Base-by-base conservation (phyloP, 1,284 basidiomycete genomes). In the Wolfiporia cocos region DNA sequence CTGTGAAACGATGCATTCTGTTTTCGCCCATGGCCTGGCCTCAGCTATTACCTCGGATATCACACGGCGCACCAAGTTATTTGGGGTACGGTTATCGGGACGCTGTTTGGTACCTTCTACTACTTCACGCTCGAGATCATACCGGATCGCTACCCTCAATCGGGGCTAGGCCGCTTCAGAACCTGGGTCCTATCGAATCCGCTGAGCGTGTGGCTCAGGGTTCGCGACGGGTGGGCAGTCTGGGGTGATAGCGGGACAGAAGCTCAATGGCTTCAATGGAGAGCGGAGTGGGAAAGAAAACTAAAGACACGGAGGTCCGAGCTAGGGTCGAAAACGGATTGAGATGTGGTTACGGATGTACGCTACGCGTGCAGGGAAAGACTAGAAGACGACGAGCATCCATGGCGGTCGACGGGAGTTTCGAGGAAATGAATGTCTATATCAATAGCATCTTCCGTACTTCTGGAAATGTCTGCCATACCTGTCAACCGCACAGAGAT, bases 181-280 rank as follows among this genome's bases (percentile, higher is more conserved):
- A 53, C 62, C 14, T 67, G 65, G 28, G 41, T 84, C 18, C 59
- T 92, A 18, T 56, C 58, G 2, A 80, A 85, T 52, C 75, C 80
- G 1, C 37, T 89, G 19, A 71, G 71, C 3, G 66, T 63, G 0
- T 91, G 85, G 76, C 62, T 88, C 24, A 74, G 81, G 28, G 64
- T 92, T 24, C 70, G 86, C 37, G 89, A 92, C 56, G 84, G 86
- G 5, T 92, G 89, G 88, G 72, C 70, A 3, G 69, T 90, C 1
- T 92, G 86, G 79, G 49, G 59, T 31, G 88, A 81, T 59, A 83
- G 81, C 19, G 84, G 85, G 6, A 69, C 71, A 18, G 83, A 85
- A 55, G 63, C 56, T 19, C 81, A 85, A 48, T 89, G 85, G 73
- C 56, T 60, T 35, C 56, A 59, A 4, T 91, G 88, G 88, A 68